Base-by-base conservation (phyloP, 495 filamentous ascomycete species). In the Neurospora tetrasperma region DNA sequence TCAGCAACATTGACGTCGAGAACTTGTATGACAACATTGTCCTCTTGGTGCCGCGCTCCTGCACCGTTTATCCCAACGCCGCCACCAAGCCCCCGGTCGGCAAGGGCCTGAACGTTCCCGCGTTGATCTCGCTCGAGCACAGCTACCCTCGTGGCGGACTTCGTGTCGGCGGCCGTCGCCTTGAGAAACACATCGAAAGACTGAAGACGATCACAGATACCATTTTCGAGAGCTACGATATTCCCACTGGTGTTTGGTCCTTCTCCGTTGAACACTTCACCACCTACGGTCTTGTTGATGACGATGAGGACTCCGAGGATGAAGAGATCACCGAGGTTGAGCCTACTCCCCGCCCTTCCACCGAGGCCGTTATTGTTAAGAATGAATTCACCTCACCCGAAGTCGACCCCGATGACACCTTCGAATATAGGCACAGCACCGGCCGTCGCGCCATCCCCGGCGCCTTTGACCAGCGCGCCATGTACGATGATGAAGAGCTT, bases 181-280 rank as follows among this genome's bases (percentile, higher is more conserved):
- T 92, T 74, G 85, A 90, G 4, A 94, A 92, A 78, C 96, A 98
- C 81, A 84, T 98, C 75, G 89, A 92, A 66, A 90, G 91, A 59
- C 87, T 99, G 18, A 90, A 87, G 83, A 75, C 69, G 3, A 91
- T 97, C 42, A 81, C 82, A 39, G 91, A 93, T 77, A 97, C 96
- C 8, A 88, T 89, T 42, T 97, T 97, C 74, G 83, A 93, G 69
- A 84, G 86, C 73, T 99, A 97, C 80, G 87, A 95, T 48, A 83
- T 79, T 46, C 87, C 91, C 23, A 92, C 89, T 41, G 96, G 96
- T 70, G 88, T 91, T 35, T 99, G 96, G 96, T 87, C 88, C 8
- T 99, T 99, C 84, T 90, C 85, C 23, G 96, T 99, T 46, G 89
- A 93, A 73, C 96, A 99, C 81, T 99, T 94, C 81, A 97, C 94